Conservation (phyloP, 164 flowering plant species). For the Stephania cephalantha region DNA sequence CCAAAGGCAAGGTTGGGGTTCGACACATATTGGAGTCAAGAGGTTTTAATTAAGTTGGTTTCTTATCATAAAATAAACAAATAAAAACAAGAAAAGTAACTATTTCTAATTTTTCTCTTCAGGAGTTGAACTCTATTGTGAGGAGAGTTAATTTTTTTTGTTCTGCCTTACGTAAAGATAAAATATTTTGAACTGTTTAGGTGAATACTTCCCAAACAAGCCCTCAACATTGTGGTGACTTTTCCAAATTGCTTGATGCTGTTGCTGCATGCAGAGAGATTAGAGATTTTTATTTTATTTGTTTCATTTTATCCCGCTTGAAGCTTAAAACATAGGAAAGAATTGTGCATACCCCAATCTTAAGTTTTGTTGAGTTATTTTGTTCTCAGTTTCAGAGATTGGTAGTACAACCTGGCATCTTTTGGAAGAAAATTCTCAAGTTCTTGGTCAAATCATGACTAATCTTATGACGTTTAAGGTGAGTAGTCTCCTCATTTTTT, state of each 20-base stretch:
- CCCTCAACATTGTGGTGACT: neutral
- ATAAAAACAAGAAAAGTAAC: neutral
- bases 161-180: neutral
- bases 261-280: neutral
- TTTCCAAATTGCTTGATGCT: neutral
- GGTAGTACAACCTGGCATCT: slow-evolving; percentile 46
- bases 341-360: neutral
- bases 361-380: neutral
- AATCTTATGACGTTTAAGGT: slow-evolving; percentile 55
- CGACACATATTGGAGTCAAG: no score
- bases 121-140: neutral
- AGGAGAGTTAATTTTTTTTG: neutral
- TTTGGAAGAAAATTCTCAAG: slow-evolving; percentile 66
- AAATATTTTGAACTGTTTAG: no score
- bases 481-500: neutral
- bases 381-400: slow-evolving; percentile 34
- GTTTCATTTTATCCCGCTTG: neutral
- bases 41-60: no score
- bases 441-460: slow-evolving; percentile 50
- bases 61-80: no score
- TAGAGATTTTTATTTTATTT: neutral
- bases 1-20: no score
- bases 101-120: neutral
- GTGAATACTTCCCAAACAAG: no score
- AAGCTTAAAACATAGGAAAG: neutral